These are phyloP conservation scores for Stevia rebaudiana DNA, from an alignment of 140 eudicot genomes.

Conservation along the genomic window DNA sequence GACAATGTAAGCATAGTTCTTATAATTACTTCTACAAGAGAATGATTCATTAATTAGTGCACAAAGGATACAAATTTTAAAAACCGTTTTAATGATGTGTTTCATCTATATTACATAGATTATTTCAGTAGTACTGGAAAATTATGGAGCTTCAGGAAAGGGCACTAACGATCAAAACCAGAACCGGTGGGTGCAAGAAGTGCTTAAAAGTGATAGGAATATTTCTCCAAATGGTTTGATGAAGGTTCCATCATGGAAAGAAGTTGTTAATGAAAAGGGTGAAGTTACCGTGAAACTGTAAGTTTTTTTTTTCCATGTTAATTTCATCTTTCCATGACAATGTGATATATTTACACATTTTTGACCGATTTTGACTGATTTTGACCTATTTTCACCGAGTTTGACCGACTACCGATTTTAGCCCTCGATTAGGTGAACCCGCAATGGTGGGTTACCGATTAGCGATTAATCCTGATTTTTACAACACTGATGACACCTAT, in stretches of 20 bases:
- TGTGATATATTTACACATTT: too few relatives aligned
- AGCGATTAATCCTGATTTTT: too few relatives aligned
- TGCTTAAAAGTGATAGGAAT: constrained; percentile 31
- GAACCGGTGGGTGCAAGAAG: constrained; percentile 29
- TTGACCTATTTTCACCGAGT: too few relatives aligned
- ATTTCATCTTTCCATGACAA: not conserved
- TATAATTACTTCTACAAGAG: constrained; percentile 1
- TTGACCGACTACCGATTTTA: too few relatives aligned
- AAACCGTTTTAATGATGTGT: not conserved
- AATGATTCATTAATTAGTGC: not conserved
- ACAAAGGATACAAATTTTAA: not conserved
- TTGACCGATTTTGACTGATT: too few relatives aligned
- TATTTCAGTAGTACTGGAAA: constrained; percentile 63
- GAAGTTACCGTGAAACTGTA: constrained; percentile 48
- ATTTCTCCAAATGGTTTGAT: constrained; percentile 32
- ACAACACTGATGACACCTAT: not conserved
- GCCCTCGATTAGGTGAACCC: too few relatives aligned
- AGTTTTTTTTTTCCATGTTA: constrained; percentile 13
- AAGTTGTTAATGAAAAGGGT: constrained; percentile 57
- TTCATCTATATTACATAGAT: constrained; percentile 41
- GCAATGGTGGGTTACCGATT: too few relatives aligned
- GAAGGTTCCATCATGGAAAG: constrained; percentile 62
- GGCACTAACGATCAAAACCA: constrained; percentile 24
- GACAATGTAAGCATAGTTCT: constrained; percentile 50
- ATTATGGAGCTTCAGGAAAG: constrained; percentile 38